A percentile compares a stretch with the other conserved stretches of the same genome.
phyloP scores from a whole-genome alignment of 2,329 filamentous ascomycete species.

The Leptosphaerulina australis region DNA sequence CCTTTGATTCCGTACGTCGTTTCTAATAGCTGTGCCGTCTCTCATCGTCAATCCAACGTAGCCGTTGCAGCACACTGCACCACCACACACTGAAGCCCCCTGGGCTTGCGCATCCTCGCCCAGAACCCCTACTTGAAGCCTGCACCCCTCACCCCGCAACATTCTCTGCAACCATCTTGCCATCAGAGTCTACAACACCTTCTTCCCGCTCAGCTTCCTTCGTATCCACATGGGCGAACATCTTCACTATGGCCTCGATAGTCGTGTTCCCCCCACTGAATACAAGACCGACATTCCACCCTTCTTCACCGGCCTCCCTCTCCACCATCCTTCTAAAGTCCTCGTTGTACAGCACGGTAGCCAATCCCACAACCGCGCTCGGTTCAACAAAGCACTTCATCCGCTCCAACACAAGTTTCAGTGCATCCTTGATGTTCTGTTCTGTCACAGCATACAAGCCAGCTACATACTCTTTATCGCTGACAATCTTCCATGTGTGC shows the following conservation, averaged over 20 bases:
- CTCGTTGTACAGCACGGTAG: constrained; percentile 82
- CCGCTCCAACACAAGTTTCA: constrained; percentile 80
- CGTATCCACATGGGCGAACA: constrained; percentile 53
- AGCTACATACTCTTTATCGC: constrained; percentile 70
- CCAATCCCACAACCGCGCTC: constrained; percentile 81
- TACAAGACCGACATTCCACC: constrained; percentile 72
- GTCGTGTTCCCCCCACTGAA: constrained; percentile 71
- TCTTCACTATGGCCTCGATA: constrained; percentile 63
- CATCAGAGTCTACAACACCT: constrained; percentile 49
- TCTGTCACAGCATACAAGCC: constrained; percentile 78
- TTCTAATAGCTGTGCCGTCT: background rate
- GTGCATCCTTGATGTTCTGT: constrained; percentile 76
- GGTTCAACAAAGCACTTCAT: constrained; percentile 93
- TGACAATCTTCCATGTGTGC: constrained; percentile 78
- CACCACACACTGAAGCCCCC: no score
- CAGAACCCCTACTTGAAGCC: background rate
- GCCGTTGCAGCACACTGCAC: no score
- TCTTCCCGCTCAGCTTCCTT: constrained; percentile 48
- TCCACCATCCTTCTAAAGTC: constrained; percentile 74
- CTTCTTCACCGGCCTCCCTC: constrained; percentile 69
- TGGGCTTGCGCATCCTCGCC: no score
- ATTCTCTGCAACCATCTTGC: constrained; percentile 54
- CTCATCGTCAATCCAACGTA: background rate
- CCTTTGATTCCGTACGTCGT: background rate
- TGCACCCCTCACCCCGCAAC: constrained; percentile 49